Evolutionary conservation across 2,329 filamentous ascomycete genomes (phyloP), one percentile per base, ranked within the genome.

Genomic region (Cladosporium oxysporum): DNA sequence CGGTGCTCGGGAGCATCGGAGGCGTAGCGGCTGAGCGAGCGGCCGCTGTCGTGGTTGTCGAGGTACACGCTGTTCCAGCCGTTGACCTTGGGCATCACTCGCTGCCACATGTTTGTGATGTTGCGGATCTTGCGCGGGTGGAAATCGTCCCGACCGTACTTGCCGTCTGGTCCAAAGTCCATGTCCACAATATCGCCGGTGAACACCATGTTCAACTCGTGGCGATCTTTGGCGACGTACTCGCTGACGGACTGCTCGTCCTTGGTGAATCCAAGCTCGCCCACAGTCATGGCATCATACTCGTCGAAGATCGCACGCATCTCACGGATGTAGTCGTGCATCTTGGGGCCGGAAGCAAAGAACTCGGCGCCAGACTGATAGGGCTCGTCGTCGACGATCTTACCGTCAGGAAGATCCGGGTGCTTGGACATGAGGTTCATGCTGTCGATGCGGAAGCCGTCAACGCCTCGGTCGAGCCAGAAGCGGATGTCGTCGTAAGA

Each of bases 401-500:
- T 55, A 7, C 64, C 71, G 57, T 73, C 70, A 8, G 70, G 69
- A 16, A 70, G 67, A 21, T 68, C 67, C 4, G 62, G 66, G 23
- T 67, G 65, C 53, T 73, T 73, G 58, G 61, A 66, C 50, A 69
- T 69, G 49, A 69, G 57, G 41, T 73, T 73, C 44, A 73, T 69
- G 31, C 60, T 70, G 58, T 75, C 74, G 4, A 76, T 69, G 23
- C 79, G 75, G 70, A 81, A 81, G 6, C 80, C 79, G 53, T 80
- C 79, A 0, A 91, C 88, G 2, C 91, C 91, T 35, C 86, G 85
- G 58, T 91, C 81, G 0, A 95, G 84, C 92, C 92, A 95, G 75
- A 93, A 95, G 18, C 69, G 67, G 16, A 76, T 67, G 18, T 85
- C 84, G 37, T 89, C 83, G 75, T 92, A 90, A 7, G 93, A 87